These are phyloP conservation scores for Chamaecyparis obtusa DNA, from an alignment of 75 land plant genomes.

Conservation along the genomic window DNA sequence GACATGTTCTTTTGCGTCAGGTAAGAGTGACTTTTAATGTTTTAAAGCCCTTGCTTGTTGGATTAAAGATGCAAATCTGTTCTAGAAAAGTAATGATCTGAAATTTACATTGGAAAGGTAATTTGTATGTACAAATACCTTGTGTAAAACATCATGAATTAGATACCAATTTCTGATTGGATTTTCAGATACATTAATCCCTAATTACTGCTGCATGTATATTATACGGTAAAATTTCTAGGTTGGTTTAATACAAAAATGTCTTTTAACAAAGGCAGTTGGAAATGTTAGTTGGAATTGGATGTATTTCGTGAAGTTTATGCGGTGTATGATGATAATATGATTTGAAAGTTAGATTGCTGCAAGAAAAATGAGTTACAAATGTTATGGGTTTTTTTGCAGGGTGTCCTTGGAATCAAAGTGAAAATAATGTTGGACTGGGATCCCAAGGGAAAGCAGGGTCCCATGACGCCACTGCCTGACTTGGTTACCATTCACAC, in stretches of 20 bases:
- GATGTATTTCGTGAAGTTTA: not conserved
- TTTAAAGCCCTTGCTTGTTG: not conserved
- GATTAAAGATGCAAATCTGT: slow-evolving; percentile 2
- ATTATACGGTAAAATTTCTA: not conserved
- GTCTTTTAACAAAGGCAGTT: not conserved
- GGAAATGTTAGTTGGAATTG: not conserved
- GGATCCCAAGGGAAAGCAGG: slow-evolving; percentile 64
- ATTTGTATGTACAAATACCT: not conserved
- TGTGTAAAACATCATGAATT: not conserved
- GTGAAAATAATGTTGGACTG: slow-evolving; percentile 61
- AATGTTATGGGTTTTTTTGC: slow-evolving; percentile 6
- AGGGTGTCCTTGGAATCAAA: slow-evolving; percentile 68
- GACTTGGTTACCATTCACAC: slow-evolving; percentile 61
- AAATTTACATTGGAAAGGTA: not conserved
- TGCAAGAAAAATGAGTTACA: not conserved
- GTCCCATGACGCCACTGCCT: slow-evolving; percentile 61
- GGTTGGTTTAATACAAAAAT: not conserved
- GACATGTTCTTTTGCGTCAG: slow-evolving; percentile 85
- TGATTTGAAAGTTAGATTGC: not conserved
- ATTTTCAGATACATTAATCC: not conserved
- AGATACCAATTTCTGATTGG: not conserved
- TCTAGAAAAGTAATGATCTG: not conserved
- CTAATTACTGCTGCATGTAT: not conserved
- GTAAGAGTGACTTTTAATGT: slow-evolving; percentile 21
- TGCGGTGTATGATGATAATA: not conserved